phyloP scores from a whole-genome alignment of 495 filamentous ascomycete genomes.

The Neurospora sp. region DNA sequence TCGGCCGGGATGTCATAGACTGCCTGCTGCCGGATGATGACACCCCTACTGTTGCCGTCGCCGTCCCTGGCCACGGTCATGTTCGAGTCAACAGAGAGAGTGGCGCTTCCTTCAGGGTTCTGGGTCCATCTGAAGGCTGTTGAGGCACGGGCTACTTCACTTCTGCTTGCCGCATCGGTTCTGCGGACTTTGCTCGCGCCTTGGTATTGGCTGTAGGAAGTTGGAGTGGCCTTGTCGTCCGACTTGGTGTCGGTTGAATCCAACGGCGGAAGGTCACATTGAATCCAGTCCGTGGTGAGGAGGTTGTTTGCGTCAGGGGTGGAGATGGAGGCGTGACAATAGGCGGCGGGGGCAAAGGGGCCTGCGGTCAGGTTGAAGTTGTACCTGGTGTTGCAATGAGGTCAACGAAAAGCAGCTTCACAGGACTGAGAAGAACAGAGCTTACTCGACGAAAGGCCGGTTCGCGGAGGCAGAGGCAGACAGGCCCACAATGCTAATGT shows the following conservation, averaged over 20 bases:
- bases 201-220: neutral
- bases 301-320: neutral
- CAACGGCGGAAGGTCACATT: neutral
- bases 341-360: neutral
- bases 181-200: neutral
- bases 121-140: neutral
- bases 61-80: neutral
- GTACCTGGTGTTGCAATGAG: neutral
- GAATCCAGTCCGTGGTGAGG: neutral
- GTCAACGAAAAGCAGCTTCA: neutral
- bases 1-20: neutral
- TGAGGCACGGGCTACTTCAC: neutral
- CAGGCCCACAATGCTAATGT: neutral
- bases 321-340: neutral
- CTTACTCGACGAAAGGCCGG: neutral
- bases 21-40: neutral
- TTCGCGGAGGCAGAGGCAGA: neutral
- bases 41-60: neutral
- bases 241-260: neutral
- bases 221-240: neutral
- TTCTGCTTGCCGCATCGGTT: neutral
- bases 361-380: neutral
- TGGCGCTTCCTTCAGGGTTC: neutral
- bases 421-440: neutral
- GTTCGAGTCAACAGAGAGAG: neutral